These are phyloP conservation scores for Polychaeton citri DNA, from an alignment of 2,329 filamentous ascomycete genomes.

Conservation along the genomic window DNA sequence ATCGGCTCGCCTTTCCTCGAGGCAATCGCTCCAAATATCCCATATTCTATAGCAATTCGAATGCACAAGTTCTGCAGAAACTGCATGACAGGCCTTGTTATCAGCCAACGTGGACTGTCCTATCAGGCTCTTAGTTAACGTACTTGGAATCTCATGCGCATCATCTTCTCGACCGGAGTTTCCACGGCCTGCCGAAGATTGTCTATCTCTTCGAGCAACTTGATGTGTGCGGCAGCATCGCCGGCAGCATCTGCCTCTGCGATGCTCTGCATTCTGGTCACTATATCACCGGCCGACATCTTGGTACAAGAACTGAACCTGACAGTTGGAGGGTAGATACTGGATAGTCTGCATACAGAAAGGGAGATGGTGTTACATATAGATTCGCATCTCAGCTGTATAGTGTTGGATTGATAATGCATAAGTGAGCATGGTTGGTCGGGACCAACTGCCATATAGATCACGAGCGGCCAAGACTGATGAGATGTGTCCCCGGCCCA, in stretches of 20 bases:
- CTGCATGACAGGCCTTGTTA: neutral
- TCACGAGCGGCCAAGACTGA: too few species aligned
- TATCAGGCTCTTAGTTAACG: neutral
- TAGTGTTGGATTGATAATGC: too few species aligned
- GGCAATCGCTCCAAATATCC: slow-evolving; percentile 2
- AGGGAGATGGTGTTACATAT: too few species aligned
- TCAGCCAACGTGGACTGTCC: neutral
- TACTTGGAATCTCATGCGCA: slow-evolving; percentile 4
- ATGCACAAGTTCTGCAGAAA: slow-evolving; percentile 4
- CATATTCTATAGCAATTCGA: slow-evolving; percentile 1
- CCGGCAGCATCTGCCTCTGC: neutral
- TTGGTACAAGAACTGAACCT: too few species aligned
- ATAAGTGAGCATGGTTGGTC: too few species aligned
- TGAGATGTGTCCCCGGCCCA: too few species aligned
- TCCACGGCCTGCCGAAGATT: slow-evolving; percentile 4
- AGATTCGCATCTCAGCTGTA: too few species aligned
- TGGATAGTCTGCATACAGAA: too few species aligned
- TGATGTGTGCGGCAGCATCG: neutral
- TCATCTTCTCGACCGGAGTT: slow-evolving; percentile 2
- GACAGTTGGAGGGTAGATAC: too few species aligned
- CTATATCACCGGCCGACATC: neutral
- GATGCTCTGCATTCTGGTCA: neutral
- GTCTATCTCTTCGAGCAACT: slow-evolving; percentile 4
- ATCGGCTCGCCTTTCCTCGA: neutral
- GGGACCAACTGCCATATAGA: too few species aligned